Conservation (phyloP, 495 filamentous ascomycete genomes). For the Pseudoneurospora amorphoporcata region DNA sequence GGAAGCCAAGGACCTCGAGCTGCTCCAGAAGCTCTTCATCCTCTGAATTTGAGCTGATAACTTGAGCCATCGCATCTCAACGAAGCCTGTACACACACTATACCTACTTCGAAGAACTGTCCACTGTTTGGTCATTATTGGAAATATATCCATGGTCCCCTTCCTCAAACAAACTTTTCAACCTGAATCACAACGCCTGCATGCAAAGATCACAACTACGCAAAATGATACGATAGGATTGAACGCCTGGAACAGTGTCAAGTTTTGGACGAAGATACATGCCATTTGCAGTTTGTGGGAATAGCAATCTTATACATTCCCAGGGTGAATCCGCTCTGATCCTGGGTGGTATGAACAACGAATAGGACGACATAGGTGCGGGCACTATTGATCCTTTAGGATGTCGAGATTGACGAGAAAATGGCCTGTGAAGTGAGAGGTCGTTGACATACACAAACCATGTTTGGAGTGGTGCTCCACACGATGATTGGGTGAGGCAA, state of each 20-base stretch:
- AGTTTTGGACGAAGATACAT: neutral
- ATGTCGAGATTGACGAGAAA: neutral
- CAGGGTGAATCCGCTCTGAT: neutral
- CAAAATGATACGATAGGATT: neutral
- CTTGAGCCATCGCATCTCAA: neutral
- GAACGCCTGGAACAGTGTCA: neutral
- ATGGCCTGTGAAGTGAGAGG: neutral
- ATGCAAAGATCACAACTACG: neutral
- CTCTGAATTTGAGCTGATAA: neutral
- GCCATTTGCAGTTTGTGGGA: neutral
- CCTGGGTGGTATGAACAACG: neutral
- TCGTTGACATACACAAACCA: neutral
- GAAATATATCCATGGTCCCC: neutral
- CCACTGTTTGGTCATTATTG: neutral
- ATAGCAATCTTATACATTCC: neutral
- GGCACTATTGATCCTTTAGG: neutral
- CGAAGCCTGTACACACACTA: neutral
- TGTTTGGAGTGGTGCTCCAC: neutral
- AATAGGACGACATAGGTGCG: neutral
- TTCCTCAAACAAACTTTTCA: neutral
- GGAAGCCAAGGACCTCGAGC: conserved; percentile 48
- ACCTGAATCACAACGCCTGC: neutral
- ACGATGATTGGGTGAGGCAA: neutral
- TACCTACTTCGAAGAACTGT: neutral
- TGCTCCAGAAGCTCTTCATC: conserved; percentile 22